Conservation (phyloP, 495 filamentous ascomycete genomes). For the Trichoderma orchidacearum region DNA sequence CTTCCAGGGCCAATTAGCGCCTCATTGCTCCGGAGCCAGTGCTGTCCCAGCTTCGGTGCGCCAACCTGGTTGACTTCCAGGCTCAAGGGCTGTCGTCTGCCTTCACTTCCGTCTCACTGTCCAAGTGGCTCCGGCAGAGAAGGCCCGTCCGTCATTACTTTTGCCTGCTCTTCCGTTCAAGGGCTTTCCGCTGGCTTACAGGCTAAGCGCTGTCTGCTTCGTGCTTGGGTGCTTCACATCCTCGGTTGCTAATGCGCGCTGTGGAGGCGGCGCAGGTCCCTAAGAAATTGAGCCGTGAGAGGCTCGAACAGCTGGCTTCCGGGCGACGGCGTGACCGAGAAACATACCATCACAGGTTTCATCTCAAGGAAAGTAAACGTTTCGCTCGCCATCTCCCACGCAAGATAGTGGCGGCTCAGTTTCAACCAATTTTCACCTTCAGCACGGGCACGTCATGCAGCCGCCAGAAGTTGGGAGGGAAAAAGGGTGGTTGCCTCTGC, state of each 20-base stretch:
- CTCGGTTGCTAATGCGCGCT: background rate
- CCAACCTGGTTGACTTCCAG: background rate
- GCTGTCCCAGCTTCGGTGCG: background rate
- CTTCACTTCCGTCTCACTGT: background rate
- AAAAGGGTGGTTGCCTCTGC: background rate
- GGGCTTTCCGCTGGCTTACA: background rate
- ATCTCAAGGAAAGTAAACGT: background rate
- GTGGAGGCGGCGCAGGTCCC: too few species aligned
- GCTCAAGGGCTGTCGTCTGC: background rate
- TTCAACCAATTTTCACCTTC: background rate
- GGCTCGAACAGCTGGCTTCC: background rate
- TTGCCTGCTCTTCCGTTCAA: background rate
- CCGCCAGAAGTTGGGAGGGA: background rate
- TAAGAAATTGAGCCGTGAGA: background rate
- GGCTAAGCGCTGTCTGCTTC: background rate
- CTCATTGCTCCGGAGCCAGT: background rate
- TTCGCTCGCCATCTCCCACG: background rate
- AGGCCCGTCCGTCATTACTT: background rate
- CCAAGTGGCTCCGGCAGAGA: background rate
- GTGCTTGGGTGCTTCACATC: conserved; percentile 1
- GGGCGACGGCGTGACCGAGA: background rate
- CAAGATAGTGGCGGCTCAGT: background rate
- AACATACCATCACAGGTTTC: background rate
- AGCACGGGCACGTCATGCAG: background rate
- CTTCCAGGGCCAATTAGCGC: background rate